Evolutionary conservation across 2,329 filamentous ascomycete species (phyloP), one percentile per base, ranked within the genome.

Genomic region (Cladophialophora yegresii): DNA sequence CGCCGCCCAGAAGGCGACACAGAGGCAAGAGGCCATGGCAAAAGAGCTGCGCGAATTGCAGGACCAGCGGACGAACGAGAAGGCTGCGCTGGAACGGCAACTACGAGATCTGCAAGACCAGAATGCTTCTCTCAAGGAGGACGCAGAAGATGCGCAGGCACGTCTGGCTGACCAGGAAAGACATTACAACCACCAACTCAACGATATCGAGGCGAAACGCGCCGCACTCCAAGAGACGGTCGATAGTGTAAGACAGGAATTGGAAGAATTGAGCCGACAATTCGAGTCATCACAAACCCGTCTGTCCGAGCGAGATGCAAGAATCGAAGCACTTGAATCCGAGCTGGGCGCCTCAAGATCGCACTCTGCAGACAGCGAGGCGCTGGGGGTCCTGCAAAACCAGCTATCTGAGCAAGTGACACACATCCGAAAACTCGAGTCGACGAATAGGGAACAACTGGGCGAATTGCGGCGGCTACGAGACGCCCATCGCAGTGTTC

Each of bases 341-440:
- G 91, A 98, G 60, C 86, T 97, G 8, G 78, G 97, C 59, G 85
- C 89, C 33, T 79, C 96, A 4, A 97, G 93, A 74, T 91, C 93
- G 0, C 90, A 95, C 72, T 90, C 90, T 1, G 92, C 90, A 9
- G 93, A 97, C 74, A 87, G 87, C 0, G 93, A 97, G 70, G 95
- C 91, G 0, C 84, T 98, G 72, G 86, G 84, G 4, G 86, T 97
- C 36, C 90, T 99, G 71, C 91, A 93, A 75, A 86, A 88, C 69
- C 93, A 99, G 77, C 83, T 99, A 4, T 89, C 90, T 0, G 93
- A 97, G 69, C 95, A 98, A 74, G 90, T 99, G 0, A 84, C 87
- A n/a, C 92, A 98, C 73, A 96, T 97, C 69, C 88, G 91, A 64
- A 88, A 86, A 32, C 81, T 99, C 2, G 95, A 99, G 75, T 83